Conservation (phyloP, 2,329 filamentous ascomycete species). For the Pseudopithomyces chartarum region DNA sequence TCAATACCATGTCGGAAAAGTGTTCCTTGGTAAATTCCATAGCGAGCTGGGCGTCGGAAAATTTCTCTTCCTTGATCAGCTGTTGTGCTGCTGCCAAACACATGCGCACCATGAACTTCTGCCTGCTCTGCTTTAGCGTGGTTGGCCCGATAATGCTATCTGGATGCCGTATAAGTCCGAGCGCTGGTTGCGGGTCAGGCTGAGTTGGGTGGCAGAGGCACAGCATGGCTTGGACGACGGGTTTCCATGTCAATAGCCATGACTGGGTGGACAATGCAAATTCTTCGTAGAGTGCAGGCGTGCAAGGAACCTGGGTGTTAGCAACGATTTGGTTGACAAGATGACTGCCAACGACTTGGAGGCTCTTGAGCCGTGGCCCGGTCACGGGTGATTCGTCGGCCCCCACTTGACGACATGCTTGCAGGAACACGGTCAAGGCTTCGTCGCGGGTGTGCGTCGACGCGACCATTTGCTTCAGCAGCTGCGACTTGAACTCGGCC, state of each 20-base stretch:
- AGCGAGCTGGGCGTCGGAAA: conserved; percentile 32
- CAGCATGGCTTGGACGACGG: conserved; percentile 31
- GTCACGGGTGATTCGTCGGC: conserved; percentile 11
- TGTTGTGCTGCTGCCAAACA: conserved; percentile 37
- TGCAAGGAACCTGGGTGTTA: conserved; percentile 6
- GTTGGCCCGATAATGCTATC: conserved; percentile 21
- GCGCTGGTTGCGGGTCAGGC: conserved; percentile 22
- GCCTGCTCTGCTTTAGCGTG: conserved; percentile 13
- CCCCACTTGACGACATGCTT: conserved; percentile 20
- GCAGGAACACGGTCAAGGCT: conserved; percentile 31
- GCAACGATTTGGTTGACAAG: conserved; percentile 32
- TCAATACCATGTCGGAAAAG: conserved; percentile 37
- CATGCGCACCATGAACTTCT: conserved; percentile 34
- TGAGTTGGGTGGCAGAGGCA: conserved; percentile 36
- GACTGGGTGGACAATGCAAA: conserved; percentile 26
- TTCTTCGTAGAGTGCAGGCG: conserved; percentile 25
- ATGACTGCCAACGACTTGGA: conserved; percentile 29
- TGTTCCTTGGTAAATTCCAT: conserved; percentile 37
- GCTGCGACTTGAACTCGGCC: conserved; percentile 22
- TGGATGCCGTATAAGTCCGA: conserved; percentile 31
- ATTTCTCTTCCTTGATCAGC: conserved; percentile 33
- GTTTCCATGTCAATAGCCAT: conserved; percentile 32
- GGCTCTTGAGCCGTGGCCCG: conserved; percentile 1
- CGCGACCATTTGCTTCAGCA: conserved; percentile 31
- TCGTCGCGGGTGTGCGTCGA: conserved; percentile 18